Conservation (phyloP, 441 rosid genomes). For the Biscutella laevigata region DNA sequence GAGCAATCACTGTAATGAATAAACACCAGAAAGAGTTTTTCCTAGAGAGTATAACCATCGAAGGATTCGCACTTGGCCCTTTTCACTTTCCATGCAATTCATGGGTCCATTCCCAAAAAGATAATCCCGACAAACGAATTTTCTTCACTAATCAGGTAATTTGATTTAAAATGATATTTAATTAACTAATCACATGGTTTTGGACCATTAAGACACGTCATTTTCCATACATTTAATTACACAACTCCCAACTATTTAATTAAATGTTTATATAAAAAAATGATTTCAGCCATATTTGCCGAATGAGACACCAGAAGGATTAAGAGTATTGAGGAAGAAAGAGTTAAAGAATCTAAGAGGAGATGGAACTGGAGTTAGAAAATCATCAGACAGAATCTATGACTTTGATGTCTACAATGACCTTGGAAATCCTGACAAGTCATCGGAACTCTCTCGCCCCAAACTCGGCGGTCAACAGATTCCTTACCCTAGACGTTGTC, state of each 20-base stretch:
- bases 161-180: not conserved
- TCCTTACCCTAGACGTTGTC: conserved; percentile 86
- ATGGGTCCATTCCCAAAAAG: conserved; percentile 74
- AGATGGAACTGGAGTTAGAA: conserved; percentile 55
- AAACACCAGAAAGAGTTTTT: conserved; percentile 83
- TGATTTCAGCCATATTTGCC: conserved; percentile 96
- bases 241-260: conserved; percentile 7
- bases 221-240: not conserved
- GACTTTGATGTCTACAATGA: conserved; percentile 81
- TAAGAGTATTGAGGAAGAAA: conserved; percentile 55
- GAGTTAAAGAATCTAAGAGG: conserved; percentile 68
- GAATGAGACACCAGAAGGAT: conserved; percentile 70
- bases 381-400: conserved; percentile 66
- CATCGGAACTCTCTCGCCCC: conserved; percentile 51
- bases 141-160: conserved; percentile 82
- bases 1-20: conserved; percentile 68
- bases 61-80: conserved; percentile 70
- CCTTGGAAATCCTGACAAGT: conserved; percentile 82
- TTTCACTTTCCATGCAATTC: conserved; percentile 88
- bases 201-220: not conserved
- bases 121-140: conserved; percentile 52
- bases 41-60: conserved; percentile 68
- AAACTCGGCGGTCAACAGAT: conserved; percentile 52
- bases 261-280: no score
- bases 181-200: not conserved